Conservation (phyloP, 345 rosid species). For the Populus tremula region DNA sequence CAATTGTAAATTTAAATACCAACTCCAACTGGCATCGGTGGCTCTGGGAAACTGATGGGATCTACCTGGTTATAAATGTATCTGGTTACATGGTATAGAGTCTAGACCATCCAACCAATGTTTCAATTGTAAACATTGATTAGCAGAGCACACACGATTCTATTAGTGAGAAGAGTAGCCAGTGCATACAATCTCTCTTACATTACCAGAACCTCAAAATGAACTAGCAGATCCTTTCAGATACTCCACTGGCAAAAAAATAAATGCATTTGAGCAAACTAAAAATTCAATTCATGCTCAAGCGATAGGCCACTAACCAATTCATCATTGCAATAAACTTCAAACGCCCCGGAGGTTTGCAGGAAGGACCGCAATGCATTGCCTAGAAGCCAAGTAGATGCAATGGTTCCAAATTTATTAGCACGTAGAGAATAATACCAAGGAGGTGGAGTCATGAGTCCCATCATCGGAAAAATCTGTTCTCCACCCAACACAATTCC, state of each 20-base stretch:
- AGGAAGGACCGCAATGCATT: slow-evolving; percentile 78
- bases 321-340: slow-evolving; percentile 63
- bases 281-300: not conserved
- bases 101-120: not conserved
- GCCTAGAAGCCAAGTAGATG: slow-evolving; percentile 84
- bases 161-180: not conserved
- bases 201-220: not conserved
- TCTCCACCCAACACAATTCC: slow-evolving; percentile 77
- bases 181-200: not conserved
- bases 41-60: not conserved
- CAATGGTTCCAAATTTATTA: slow-evolving; percentile 82
- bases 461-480: slow-evolving; percentile 70
- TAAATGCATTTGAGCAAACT: not conserved
- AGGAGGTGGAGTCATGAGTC: slow-evolving; percentile 61
- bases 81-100: not conserved
- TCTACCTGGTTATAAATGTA: not conserved
- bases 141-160: not conserved
- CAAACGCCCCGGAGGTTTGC: slow-evolving; percentile 89
- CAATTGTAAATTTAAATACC: not conserved
- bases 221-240: not conserved
- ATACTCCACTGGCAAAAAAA: not conserved
- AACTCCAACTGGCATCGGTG: not conserved
- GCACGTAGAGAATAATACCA: slow-evolving; percentile 71
- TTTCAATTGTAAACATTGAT: not conserved
- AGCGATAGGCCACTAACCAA: slow-evolving; percentile 40